Percentiles rank a stretch among this genome's conserved stretches.
phyloP scores from a whole-genome alignment of 176 grass and related monocot species.

The Urochloa ruziziensis region DNA sequence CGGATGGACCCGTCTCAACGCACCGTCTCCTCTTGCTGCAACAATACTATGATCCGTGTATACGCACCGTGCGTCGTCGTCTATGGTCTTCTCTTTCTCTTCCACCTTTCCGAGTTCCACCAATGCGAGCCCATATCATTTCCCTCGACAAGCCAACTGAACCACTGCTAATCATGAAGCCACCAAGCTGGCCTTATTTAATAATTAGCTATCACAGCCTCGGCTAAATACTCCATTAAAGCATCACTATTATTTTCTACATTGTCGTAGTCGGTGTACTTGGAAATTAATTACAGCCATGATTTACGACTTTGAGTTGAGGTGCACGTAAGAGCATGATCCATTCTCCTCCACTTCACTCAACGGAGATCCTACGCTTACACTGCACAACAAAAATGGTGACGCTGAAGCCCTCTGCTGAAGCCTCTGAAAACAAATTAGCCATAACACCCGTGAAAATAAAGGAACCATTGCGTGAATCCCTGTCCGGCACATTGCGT shows the following conservation, averaged over 20 bases:
- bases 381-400: background rate
- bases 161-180: constrained; percentile 37
- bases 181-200: constrained; percentile 7
- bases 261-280: background rate
- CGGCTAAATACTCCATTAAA: background rate
- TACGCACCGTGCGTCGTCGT: too few relatives aligned
- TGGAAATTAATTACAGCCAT: background rate
- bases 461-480: background rate
- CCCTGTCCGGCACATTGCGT: background rate
- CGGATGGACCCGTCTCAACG: background rate
- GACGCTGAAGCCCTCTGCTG: background rate
- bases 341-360: background rate
- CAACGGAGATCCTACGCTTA: too few relatives aligned
- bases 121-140: background rate
- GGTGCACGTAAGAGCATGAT: background rate
- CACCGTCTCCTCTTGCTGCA: background rate
- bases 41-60: too few relatives aligned
- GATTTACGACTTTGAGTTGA: background rate
- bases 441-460: background rate
- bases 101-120: background rate
- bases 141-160: constrained; percentile 35
- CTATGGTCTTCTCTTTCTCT: too few relatives aligned
- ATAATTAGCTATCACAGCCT: background rate
- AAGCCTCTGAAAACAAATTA: background rate
- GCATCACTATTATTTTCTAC: background rate